A percentile compares a stretch with the other conserved stretches of the same genome.
Conservation (phyloP, 257 asterid genomes). For the Ophiorrhiza pumila region DNA sequence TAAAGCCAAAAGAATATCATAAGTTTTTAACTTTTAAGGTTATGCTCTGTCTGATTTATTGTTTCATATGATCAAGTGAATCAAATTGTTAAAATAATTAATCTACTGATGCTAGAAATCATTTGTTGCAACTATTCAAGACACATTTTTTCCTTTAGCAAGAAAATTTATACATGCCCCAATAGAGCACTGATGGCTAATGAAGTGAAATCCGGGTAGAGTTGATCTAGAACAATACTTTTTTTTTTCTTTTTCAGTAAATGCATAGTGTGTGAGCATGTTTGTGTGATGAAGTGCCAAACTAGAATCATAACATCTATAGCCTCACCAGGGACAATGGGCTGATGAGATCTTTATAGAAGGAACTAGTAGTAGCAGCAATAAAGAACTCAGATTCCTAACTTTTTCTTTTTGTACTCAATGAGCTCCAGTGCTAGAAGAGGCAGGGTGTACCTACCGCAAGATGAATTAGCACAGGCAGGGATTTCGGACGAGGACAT, state of each 20-base stretch:
- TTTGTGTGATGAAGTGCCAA: neutral
- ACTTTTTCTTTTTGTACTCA: neutral
- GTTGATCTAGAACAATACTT: neutral
- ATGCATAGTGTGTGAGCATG: neutral
- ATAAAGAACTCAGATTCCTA: neutral
- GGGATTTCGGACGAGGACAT: slow-evolving; percentile 89
- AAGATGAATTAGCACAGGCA: slow-evolving; percentile 87
- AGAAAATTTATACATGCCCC: neutral
- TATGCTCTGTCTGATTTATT: neutral
- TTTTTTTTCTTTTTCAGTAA: neutral
- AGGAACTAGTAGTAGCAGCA: neutral
- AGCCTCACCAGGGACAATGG: neutral
- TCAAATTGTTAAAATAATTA: neutral
- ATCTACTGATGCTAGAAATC: neutral
- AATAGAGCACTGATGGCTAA: neutral
- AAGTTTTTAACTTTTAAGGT: neutral
- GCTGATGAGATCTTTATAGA: neutral
- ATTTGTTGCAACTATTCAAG: too few relatives aligned
- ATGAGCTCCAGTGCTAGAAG: slow-evolving; percentile 67
- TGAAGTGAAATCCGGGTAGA: neutral
- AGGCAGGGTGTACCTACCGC: slow-evolving; percentile 92
- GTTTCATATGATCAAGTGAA: neutral
- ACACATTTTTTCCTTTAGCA: neutral
- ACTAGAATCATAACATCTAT: neutral
- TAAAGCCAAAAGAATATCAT: neutral